Conservation (phyloP, 148 eudicot genomes). For the Limonium bicolor region DNA sequence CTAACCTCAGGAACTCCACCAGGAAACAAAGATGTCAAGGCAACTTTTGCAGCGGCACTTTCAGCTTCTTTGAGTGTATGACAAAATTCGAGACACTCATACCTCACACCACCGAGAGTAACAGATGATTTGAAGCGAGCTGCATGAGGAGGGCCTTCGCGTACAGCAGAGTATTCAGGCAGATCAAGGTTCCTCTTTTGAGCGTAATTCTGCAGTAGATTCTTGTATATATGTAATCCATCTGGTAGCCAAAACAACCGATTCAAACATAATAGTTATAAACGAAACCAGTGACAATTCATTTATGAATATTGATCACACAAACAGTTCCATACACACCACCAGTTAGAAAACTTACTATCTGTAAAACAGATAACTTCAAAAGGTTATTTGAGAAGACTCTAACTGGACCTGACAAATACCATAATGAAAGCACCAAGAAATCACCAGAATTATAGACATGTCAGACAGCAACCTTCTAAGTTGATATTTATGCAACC, state of each 20-base stretch:
- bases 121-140: slow-evolving; percentile 52
- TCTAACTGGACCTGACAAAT: too few relatives aligned
- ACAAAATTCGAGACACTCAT: slow-evolving; percentile 25
- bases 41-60: slow-evolving; percentile 71
- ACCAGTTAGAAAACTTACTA: too few relatives aligned
- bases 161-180: slow-evolving; percentile 45
- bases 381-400: too few relatives aligned
- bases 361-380: too few relatives aligned
- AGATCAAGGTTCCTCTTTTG: slow-evolving; percentile 40
- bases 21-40: slow-evolving; percentile 27
- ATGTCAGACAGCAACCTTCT: too few relatives aligned
- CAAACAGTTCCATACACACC: too few relatives aligned
- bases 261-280: too few relatives aligned
- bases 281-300: too few relatives aligned
- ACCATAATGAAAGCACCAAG: too few relatives aligned
- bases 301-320: too few relatives aligned
- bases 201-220: slow-evolving; percentile 46
- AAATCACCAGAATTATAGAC: too few relatives aligned
- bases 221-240: slow-evolving; percentile 41
- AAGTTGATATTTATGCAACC: too few relatives aligned
- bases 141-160: slow-evolving; percentile 68
- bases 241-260: slow-evolving; percentile 25
- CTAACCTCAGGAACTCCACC: slow-evolving; percentile 42
- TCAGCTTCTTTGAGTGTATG: slow-evolving; percentile 67
- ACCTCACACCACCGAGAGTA: slow-evolving; percentile 30